phyloP scores from a whole-genome alignment of 176 grass and related monocot genomes.

The Melocanna baccifera region DNA sequence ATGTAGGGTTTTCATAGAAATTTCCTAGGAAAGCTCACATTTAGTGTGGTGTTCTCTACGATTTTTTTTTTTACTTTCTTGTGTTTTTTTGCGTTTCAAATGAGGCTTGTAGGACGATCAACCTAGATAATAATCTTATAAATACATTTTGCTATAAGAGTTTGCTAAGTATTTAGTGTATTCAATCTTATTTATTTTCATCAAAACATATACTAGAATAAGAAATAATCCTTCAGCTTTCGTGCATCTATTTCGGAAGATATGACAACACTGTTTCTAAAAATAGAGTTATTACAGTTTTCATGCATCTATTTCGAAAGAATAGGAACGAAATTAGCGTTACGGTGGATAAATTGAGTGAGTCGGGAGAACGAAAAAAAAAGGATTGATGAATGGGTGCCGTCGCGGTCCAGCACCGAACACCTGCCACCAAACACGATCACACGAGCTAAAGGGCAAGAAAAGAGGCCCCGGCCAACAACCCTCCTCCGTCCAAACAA shows the following conservation, averaged over 20 bases:
- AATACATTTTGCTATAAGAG: too few relatives aligned
- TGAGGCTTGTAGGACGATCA: too few relatives aligned
- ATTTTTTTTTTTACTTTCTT: too few relatives aligned
- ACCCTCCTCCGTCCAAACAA: background rate
- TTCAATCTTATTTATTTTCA: too few relatives aligned
- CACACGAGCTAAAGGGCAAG: background rate
- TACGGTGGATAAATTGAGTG: background rate
- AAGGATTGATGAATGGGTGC: background rate
- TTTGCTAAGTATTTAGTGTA: too few relatives aligned
- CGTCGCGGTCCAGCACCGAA: conserved; percentile 19
- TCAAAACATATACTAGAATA: too few relatives aligned
- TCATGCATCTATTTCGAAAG: background rate
- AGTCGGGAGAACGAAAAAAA: background rate
- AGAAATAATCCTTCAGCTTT: too few relatives aligned
- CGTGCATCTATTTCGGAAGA: too few relatives aligned
- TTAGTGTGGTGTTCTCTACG: background rate
- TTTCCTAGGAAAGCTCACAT: background rate
- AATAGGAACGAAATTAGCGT: background rate
- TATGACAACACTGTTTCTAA: too few relatives aligned
- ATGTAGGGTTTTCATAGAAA: background rate
- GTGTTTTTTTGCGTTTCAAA: too few relatives aligned
- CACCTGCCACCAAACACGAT: conserved; percentile 24
- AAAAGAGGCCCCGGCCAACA: background rate
- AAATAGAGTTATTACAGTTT: too few relatives aligned
- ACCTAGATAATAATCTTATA: too few relatives aligned